These are phyloP conservation scores for Aspergillus leporis DNA, from an alignment of 495 filamentous ascomycete species.

Conservation along the genomic window DNA sequence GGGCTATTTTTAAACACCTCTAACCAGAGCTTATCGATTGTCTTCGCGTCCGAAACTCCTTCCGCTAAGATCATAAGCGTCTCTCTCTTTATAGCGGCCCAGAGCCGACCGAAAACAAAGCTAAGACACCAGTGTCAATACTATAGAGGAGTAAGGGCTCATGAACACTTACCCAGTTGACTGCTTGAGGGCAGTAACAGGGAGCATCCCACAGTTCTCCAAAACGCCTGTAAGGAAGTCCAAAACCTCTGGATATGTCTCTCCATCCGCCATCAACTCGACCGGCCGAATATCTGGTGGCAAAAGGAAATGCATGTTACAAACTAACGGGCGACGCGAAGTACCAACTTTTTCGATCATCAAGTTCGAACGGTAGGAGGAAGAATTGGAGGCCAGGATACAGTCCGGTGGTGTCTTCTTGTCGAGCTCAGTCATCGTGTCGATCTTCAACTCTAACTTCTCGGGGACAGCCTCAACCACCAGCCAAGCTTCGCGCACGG, in stretches of 20 bases:
- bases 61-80: constrained; percentile 46
- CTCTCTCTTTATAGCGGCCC: constrained; percentile 56
- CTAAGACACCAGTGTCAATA: constrained; percentile 9
- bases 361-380: constrained; percentile 41
- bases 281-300: constrained; percentile 45
- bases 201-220: constrained; percentile 37
- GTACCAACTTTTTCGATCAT: constrained; percentile 42
- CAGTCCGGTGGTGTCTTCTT: constrained; percentile 35
- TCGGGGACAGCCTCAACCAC: constrained; percentile 56
- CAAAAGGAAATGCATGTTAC: constrained; percentile 53
- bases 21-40: constrained; percentile 45
- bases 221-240: constrained; percentile 40
- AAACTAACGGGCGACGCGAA: constrained; percentile 28
- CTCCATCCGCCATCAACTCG: constrained; percentile 53
- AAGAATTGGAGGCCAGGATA: constrained; percentile 52
- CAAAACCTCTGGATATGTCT: constrained; percentile 44
- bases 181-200: constrained; percentile 44
- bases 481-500: constrained; percentile 24
- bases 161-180: constrained; percentile 30
- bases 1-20: constrained; percentile 33
- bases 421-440: constrained; percentile 47
- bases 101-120: constrained; percentile 54
- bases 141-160: neutral
- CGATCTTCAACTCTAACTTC: constrained; percentile 47
- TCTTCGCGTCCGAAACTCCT: constrained; percentile 42